Percentiles rank a stretch among this genome's conserved stretches.
These are phyloP conservation scores for Gamsiella multidivaricata DNA, from an alignment of 192 early-diverging fungal species.

Conservation along the genomic window DNA sequence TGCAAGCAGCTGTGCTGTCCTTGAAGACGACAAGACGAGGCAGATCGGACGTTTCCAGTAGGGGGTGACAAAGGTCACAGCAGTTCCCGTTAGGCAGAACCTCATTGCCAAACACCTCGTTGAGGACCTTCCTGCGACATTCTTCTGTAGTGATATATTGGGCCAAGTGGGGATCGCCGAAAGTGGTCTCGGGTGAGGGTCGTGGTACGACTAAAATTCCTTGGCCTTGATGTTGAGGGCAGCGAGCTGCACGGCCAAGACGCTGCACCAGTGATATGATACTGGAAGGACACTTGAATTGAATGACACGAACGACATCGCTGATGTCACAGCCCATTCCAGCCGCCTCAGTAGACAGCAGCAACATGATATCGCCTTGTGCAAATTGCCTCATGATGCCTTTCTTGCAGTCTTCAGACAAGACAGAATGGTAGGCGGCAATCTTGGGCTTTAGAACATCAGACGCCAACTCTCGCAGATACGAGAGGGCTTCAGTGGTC, in stretches of 20 bases:
- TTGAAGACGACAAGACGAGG: no score
- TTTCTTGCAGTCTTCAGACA: slow-evolving; percentile 7
- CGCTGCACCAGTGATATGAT: slow-evolving; percentile 18
- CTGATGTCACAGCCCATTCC: slow-evolving; percentile 35
- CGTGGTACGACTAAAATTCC: slow-evolving; percentile 7
- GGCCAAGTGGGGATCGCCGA: neutral
- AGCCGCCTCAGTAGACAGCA: slow-evolving; percentile 17
- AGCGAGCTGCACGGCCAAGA: slow-evolving; percentile 16
- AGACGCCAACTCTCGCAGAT: neutral
- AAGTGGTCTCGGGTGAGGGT: neutral
- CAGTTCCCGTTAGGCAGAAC: neutral
- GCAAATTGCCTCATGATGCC: neutral
- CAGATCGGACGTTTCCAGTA: neutral
- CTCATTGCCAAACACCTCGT: slow-evolving; percentile 12
- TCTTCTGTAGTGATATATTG: slow-evolving; percentile 1
- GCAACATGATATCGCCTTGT: slow-evolving; percentile 1
- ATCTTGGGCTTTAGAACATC: neutral
- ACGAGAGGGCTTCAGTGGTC: neutral
- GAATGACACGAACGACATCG: slow-evolving; percentile 23
- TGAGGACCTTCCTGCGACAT: slow-evolving; percentile 7
- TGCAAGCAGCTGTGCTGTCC: neutral
- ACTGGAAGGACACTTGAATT: slow-evolving; percentile 5
- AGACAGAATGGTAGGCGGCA: slow-evolving; percentile 3
- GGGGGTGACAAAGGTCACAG: slow-evolving; percentile 17
- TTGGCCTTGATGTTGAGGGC: slow-evolving; percentile 1